Evolutionary conservation across 306 rosid species (phyloP).

Genomic region (Rubus parviflorus): DNA sequence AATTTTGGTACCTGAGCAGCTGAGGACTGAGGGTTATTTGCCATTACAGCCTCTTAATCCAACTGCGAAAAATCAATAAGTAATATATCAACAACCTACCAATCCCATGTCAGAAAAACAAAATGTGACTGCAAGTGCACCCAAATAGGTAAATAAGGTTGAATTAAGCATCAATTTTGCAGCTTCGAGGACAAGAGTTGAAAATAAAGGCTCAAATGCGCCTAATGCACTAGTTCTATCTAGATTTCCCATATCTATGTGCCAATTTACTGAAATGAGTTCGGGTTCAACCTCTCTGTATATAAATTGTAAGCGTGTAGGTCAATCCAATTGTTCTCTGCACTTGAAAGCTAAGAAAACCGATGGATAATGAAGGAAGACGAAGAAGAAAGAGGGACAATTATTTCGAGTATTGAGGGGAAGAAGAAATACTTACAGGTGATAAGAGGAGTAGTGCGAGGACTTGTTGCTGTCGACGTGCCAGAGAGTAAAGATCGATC

Average conservation of each 20-base stretch:
- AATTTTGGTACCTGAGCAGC: conserved; percentile 60
- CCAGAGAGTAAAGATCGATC: background rate
- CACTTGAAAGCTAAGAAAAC: background rate
- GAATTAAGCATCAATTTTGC: background rate
- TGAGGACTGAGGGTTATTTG: conserved; percentile 68
- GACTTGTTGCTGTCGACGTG: background rate
- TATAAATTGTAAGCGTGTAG: background rate
- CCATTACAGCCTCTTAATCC: conserved; percentile 42
- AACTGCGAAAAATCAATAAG: conserved; percentile 6
- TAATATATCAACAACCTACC: background rate
- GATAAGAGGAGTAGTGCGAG: background rate
- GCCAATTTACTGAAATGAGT: background rate
- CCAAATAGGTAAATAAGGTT: background rate
- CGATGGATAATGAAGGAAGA: background rate
- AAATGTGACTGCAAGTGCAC: background rate
- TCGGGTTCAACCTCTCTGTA: background rate
- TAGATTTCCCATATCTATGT: background rate
- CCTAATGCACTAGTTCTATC: background rate
- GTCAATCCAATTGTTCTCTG: background rate
- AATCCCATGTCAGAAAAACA: no score
- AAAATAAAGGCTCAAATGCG: background rate
- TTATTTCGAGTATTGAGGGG: background rate
- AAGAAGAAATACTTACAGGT: background rate
- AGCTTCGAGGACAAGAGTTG: background rate
- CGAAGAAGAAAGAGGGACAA: background rate